These are phyloP conservation scores for Metschnikowia vanudenii DNA, from an alignment of 805 yeast species.

Conservation along the genomic window DNA sequence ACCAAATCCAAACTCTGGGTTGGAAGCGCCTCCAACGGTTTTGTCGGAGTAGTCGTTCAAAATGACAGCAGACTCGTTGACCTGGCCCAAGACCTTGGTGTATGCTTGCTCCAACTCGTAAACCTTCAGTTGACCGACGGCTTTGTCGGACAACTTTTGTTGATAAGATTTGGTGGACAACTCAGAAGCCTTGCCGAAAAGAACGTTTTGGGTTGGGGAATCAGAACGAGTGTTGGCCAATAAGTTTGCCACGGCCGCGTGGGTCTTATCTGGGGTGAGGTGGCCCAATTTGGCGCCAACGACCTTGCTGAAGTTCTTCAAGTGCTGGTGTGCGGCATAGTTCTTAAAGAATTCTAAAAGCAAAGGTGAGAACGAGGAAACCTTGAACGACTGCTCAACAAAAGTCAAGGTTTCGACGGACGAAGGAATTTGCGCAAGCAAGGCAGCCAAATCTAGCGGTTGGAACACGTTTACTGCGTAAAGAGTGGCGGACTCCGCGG, in stretches of 20 bases:
- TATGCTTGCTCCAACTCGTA: conserved; percentile 69
- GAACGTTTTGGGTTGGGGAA: conserved; percentile 60
- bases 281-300: conserved; percentile 57
- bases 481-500: conserved; percentile 43
- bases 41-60: conserved; percentile 56
- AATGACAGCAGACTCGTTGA: conserved; percentile 55
- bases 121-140: conserved; percentile 47
- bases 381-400: conserved; percentile 56
- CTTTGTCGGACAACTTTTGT: conserved; percentile 19
- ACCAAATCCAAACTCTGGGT: conserved; percentile 91
- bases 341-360: conserved; percentile 73
- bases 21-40: conserved; percentile 43
- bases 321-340: conserved; percentile 45
- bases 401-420: conserved; percentile 56
- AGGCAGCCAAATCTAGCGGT: conserved; percentile 62
- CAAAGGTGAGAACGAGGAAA: conserved; percentile 57
- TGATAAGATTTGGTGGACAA: conserved; percentile 30
- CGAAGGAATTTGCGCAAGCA: conserved; percentile 52
- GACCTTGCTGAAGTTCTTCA: conserved; percentile 47
- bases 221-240: conserved; percentile 50
- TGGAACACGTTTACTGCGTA: conserved; percentile 64
- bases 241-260: conserved; percentile 47
- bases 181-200: conserved; percentile 49
- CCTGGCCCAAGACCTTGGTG: conserved; percentile 68
- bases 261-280: conserved; percentile 37